Base-by-base conservation (phyloP, 202 grass and related monocot genomes). In the Zoysia matrella region DNA sequence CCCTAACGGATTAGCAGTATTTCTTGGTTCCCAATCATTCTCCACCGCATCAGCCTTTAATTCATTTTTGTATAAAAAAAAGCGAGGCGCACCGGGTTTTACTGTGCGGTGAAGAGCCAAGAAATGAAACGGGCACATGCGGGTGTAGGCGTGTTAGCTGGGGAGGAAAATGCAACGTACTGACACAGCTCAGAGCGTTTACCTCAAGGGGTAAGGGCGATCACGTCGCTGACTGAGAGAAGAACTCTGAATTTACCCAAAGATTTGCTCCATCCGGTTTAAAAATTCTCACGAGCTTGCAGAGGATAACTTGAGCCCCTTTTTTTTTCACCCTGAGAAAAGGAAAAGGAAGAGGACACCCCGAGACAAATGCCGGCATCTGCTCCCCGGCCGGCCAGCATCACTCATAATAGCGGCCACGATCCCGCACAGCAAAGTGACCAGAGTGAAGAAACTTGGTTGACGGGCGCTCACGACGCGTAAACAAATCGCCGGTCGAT, bases 301-400 rank as follows among this genome's bases (percentile, higher is more conserved):
- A 18, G 11, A 52, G 50, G 9, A 52, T 3, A 52, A 51, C 9
- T 11, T 8, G 11, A 2, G 14, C 12, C 53, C 30, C 30, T 1
- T 36, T 1, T 56, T 56, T 56, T 56, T 14, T 1, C 10, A 51
- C 7, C 56, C 56, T 5, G 8, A 30, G 2, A 36, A 36, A 10
- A 9, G 53, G 39, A 7, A 36, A 36, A 36, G 30, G 30, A 36
- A 36, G 7, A 56, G 40, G 16, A 16, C 15, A 7, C 22, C n/a
- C 30, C 52, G 11, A 11, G 52, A 56, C 47, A 80, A 86, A 74
- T 69, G 45, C 10, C 7, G 15, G 0, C 75, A 62, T 62, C 18
- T 62, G 84, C 75, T 54, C 77, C 70, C 70, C 40, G 14, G 4
- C 82, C 30, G 30, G 52, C 47, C 10, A 68, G 58, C 80, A 56